A percentile compares a stretch with the other conserved stretches of the same genome.
Evolutionary conservation across 2,329 filamentous ascomycete genomes (phyloP).

Genomic region (Colletotrichum aenigma): DNA sequence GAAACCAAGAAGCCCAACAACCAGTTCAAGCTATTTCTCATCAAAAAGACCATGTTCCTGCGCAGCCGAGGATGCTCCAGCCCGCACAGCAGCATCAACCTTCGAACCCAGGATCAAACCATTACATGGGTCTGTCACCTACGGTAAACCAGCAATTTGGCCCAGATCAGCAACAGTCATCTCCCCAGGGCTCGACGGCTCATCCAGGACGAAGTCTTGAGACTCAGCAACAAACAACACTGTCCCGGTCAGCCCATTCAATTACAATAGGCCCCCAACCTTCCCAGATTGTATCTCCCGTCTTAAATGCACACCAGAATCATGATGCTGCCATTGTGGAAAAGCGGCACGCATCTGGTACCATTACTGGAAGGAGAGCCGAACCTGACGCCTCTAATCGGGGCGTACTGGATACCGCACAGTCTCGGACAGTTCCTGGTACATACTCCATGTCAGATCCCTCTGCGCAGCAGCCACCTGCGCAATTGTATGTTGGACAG

Average conservation of each 20-base stretch:
- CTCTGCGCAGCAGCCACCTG: background rate
- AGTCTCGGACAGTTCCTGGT: background rate
- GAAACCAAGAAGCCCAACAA: constrained; percentile 20
- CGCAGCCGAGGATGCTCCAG: background rate
- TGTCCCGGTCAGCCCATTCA: background rate
- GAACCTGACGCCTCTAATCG: background rate
- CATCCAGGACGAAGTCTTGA: background rate
- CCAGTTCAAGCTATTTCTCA: background rate
- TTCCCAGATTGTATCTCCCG: background rate
- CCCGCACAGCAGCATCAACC: background rate
- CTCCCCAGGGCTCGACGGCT: background rate
- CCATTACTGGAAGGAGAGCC: background rate
- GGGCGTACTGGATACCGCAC: background rate
- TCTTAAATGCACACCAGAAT: background rate
- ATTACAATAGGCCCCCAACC: background rate
- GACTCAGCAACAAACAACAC: background rate
- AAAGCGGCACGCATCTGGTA: background rate
- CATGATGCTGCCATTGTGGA: background rate
- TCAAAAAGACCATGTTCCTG: background rate
- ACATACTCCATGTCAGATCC: background rate
- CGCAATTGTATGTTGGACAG: background rate
- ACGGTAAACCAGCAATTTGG: background rate
- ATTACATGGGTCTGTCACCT: background rate
- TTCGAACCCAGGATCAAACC: background rate
- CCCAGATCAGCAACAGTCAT: background rate